Evolutionary conservation across 345 rosid species (phyloP).

Genomic region (Lumnitzera racemosa): DNA sequence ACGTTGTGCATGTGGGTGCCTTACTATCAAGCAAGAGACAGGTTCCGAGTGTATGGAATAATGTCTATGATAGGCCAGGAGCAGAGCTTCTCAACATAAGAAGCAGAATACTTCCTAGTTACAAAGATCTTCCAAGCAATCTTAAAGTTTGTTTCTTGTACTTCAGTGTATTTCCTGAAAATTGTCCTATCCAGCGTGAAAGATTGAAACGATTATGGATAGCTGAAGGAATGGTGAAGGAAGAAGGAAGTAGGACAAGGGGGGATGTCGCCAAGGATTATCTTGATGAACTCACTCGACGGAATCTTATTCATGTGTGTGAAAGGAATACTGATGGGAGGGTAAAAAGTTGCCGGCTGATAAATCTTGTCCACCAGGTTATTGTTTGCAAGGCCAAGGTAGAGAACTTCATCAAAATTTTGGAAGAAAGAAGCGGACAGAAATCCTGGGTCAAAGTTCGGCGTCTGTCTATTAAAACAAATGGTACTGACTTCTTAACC

Average conservation of each 20-base stretch:
- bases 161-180: conserved; percentile 13
- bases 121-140: conserved; percentile 9
- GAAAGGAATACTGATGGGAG: neutral
- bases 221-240: conserved; percentile 5
- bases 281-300: conserved; percentile 5
- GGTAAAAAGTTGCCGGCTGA: neutral
- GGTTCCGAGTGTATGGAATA: neutral
- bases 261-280: conserved; percentile 9
- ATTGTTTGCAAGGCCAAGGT: neutral
- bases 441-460: neutral
- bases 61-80: conserved; percentile 8
- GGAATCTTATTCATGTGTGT: conserved; percentile 4
- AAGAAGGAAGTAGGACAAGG: neutral
- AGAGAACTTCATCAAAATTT: neutral
- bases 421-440: neutral
- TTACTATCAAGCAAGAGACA: conserved; percentile 2
- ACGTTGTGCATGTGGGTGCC: conserved; percentile 3
- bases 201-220: conserved; percentile 4
- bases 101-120: conserved; percentile 10
- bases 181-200: no score
- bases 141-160: conserved; percentile 13
- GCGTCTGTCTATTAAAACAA: neutral
- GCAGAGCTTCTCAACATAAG: neutral
- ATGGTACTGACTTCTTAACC: no score
- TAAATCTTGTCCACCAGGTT: conserved; percentile 4